Evolutionary conservation across 2,329 filamentous ascomycete species (phyloP).

Genomic region (Alternaria sp.): DNA sequence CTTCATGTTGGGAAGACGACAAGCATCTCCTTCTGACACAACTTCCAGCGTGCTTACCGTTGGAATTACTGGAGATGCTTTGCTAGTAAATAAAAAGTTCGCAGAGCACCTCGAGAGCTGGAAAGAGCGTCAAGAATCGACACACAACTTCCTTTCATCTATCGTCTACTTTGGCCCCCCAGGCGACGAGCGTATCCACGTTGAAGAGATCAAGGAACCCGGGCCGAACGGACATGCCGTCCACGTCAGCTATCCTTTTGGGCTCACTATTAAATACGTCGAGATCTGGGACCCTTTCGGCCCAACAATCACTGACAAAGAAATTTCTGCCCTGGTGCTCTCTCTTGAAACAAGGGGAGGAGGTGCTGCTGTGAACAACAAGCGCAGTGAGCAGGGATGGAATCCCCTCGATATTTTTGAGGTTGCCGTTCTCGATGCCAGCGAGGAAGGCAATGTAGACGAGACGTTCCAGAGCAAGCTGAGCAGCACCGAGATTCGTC

Average conservation of each 20-base stretch:
- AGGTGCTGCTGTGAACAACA: conserved; percentile 85
- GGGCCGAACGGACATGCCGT: conserved; percentile 63
- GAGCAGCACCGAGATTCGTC: conserved; percentile 85
- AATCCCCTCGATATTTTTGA: conserved; percentile 79
- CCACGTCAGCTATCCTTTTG: conserved; percentile 66
- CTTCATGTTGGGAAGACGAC: conserved; percentile 66
- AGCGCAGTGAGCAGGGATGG: conserved; percentile 79
- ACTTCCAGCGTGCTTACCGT: conserved; percentile 70
- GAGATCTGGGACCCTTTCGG: conserved; percentile 89
- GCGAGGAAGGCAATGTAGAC: conserved; percentile 58
- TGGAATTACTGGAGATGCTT: conserved; percentile 86
- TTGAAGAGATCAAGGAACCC: conserved; percentile 56
- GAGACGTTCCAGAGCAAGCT: conserved; percentile 82
- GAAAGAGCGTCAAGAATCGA: conserved; percentile 73
- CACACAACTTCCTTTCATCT: conserved; percentile 73
- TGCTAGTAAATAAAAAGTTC: conserved; percentile 89
- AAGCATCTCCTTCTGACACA: conserved; percentile 21
- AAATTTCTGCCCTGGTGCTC: conserved; percentile 81
- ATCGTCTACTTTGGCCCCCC: conserved; percentile 67
- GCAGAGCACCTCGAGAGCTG: conserved; percentile 82
- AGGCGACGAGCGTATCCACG: conserved; percentile 52
- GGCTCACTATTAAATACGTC: conserved; percentile 77
- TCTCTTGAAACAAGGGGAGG: conserved; percentile 88
- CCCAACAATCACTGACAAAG: conserved; percentile 83
- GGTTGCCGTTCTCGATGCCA: conserved; percentile 83